These are phyloP conservation scores for Fusarium sororula DNA, from an alignment of 2,329 filamentous ascomycete species.

Conservation along the genomic window DNA sequence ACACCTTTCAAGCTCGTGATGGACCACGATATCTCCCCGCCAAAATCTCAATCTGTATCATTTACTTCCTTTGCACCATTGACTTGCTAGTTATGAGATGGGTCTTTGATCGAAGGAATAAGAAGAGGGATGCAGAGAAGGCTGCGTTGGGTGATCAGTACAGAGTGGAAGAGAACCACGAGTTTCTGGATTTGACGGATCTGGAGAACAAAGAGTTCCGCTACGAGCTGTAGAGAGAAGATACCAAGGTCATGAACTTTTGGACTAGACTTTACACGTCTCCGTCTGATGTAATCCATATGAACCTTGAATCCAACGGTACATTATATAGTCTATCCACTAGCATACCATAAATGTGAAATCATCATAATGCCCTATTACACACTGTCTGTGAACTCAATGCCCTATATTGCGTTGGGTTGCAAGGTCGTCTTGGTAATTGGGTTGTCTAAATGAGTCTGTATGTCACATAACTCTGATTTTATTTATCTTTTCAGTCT, in stretches of 20 bases:
- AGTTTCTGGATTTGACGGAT: conserved; percentile 34
- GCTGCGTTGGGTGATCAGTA: neutral
- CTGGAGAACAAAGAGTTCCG: conserved; percentile 4
- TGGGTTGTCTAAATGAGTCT: no score
- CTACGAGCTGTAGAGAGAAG: neutral
- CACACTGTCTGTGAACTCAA: fast-evolving
- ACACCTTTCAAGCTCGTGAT: conserved; percentile 33
- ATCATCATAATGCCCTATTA: no score
- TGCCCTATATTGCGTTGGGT: fast-evolving
- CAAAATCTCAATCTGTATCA: conserved; percentile 34
- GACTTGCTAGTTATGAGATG: conserved; percentile 32
- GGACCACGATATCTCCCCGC: conserved; percentile 27
- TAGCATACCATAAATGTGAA: no score
- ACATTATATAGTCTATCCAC: neutral
- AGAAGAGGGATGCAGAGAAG: conserved; percentile 18
- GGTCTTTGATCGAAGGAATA: conserved; percentile 25
- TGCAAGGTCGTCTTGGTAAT: no score
- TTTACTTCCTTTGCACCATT: conserved; percentile 32
- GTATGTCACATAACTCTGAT: fast-evolving
- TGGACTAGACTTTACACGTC: fast-evolving
- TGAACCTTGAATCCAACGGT: fast-evolving
- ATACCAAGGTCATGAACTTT: fast-evolving
- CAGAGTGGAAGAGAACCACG: conserved; percentile 21
- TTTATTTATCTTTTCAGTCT: neutral
- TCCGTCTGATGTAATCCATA: fast-evolving